Evolutionary conservation across 768 basidiomycete genomes (phyloP).

Genomic region (Macrolepiota fuliginosa): DNA sequence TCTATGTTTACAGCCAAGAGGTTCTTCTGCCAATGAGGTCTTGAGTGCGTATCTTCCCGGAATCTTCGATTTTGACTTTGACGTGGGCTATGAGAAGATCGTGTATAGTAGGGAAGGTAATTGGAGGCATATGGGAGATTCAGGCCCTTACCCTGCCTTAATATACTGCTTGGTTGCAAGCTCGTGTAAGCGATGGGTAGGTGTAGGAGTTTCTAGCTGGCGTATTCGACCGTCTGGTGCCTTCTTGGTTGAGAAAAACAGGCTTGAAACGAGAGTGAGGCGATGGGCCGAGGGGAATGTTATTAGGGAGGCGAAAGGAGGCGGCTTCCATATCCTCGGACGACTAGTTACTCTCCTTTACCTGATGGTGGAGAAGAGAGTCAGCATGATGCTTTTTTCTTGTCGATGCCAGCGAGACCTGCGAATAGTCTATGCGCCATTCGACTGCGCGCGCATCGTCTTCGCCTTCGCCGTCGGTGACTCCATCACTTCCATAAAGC

Average conservation of each 20-base stretch:
- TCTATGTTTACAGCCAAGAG: background rate
- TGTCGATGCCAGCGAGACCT: slow-evolving; percentile 31
- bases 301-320: background rate
- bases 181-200: background rate
- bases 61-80: slow-evolving; percentile 1
- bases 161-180: background rate
- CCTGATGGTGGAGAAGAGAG: slow-evolving; percentile 24
- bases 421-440: slow-evolving; percentile 61
- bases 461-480: slow-evolving; percentile 30
- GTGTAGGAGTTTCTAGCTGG: background rate
- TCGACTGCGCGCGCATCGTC: slow-evolving; percentile 53
- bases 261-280: slow-evolving; percentile 1
- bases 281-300: background rate
- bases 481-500: slow-evolving; percentile 25
- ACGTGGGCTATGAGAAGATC: slow-evolving; percentile 2
- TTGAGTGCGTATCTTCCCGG: background rate
- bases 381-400: slow-evolving; percentile 33
- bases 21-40: slow-evolving; percentile 1
- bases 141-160: slow-evolving; percentile 15
- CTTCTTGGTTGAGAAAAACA: background rate
- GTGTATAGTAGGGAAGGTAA: background rate
- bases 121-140: slow-evolving; percentile 22
- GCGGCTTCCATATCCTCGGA: no score
- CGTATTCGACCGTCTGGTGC: background rate
- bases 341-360: background rate